phyloP scores from a whole-genome alignment of 305 asterid genomes.

The Withania somnifera region DNA sequence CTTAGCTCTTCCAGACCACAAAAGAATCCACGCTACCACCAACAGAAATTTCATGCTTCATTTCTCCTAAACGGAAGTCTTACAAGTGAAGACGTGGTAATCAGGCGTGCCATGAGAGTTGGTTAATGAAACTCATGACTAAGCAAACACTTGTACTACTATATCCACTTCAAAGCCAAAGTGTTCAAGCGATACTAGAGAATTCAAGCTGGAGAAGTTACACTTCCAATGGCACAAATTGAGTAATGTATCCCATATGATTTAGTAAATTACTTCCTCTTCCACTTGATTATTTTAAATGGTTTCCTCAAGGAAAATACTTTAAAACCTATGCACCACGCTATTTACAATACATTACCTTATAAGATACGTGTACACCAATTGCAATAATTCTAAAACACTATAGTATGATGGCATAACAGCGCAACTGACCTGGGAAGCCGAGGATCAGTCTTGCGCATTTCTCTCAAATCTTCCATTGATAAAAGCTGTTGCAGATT shows the following conservation, averaged over 20 bases:
- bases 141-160: neutral
- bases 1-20: neutral
- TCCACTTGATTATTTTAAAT: neutral
- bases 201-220: neutral
- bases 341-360: neutral
- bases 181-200: neutral
- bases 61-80: neutral
- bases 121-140: neutral
- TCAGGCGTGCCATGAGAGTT: neutral
- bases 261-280: neutral
- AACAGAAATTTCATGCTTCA: neutral
- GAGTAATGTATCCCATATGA: neutral
- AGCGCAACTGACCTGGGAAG: constrained; percentile 63
- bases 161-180: neutral
- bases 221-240: neutral
- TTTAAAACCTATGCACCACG: neutral
- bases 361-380: neutral
- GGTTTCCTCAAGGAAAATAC: neutral
- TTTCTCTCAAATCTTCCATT: constrained; percentile 88
- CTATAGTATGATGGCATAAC: neutral
- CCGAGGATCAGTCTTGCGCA: constrained; percentile 81
- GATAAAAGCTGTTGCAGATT: constrained; percentile 61
- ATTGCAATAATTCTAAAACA: neutral
- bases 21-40: neutral
- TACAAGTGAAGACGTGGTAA: neutral